Percentiles rank a stretch among this genome's conserved stretches.
Evolutionary conservation across 148 eudicot species (phyloP).

Genomic region (Spergularia marina): DNA sequence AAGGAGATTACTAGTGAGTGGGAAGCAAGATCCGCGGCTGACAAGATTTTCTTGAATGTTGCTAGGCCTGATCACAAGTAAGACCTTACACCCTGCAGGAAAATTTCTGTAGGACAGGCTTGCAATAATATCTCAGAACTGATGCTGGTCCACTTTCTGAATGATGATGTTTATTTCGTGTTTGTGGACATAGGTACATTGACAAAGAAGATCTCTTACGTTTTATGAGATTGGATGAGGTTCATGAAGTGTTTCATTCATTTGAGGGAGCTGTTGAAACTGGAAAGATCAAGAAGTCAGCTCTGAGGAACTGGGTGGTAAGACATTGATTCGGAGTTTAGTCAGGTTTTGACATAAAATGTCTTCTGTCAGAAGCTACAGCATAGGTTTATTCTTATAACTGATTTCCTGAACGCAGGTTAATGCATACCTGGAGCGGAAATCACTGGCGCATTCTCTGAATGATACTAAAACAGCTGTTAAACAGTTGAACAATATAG

Average conservation of each 20-base stretch:
- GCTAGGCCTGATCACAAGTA: constrained; percentile 55
- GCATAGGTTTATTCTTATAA: too few species aligned
- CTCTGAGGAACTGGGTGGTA: constrained; percentile 83
- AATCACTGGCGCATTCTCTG: constrained; percentile 66
- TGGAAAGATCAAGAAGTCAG: constrained; percentile 57
- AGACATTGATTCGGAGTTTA: constrained; percentile 1
- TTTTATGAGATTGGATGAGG: constrained; percentile 62
- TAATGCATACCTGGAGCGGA: constrained; percentile 67
- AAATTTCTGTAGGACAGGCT: too few species aligned
- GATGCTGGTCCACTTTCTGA: too few species aligned
- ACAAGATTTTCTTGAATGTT: constrained; percentile 56
- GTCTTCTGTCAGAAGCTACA: background rate
- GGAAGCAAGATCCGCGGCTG: constrained; percentile 66
- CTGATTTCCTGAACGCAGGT: constrained; percentile 38
- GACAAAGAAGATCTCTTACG: constrained; percentile 70
- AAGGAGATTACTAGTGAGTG: constrained; percentile 59
- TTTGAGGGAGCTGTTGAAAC: constrained; percentile 67
- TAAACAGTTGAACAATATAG: constrained; percentile 63
- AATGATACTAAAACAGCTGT: constrained; percentile 85
- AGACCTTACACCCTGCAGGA: constrained; percentile 15
- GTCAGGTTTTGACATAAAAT: background rate
- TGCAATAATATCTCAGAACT: too few species aligned
- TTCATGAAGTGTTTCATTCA: constrained; percentile 42
- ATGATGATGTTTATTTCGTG: background rate
- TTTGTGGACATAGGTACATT: constrained; percentile 45